A percentile compares a stretch with the other conserved stretches of the same genome.
phyloP scores from a whole-genome alignment of 2,329 filamentous ascomycete genomes.

The Hypoxylon sp. region DNA sequence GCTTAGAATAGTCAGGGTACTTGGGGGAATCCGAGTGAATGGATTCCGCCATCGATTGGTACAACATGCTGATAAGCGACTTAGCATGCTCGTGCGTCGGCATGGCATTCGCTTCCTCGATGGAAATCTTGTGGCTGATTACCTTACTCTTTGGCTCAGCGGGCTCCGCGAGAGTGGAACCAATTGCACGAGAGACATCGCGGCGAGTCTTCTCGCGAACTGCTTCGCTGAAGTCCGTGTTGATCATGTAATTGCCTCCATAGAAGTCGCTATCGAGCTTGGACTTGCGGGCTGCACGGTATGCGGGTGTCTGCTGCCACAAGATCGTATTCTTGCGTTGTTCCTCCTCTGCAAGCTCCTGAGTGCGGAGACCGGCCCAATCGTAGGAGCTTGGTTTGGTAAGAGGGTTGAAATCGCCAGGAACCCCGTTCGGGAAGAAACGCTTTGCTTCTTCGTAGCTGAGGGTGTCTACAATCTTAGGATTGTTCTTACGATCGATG shows the following conservation, averaged over 20 bases:
- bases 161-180: conserved; percentile 51
- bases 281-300: conserved; percentile 41
- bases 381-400: conserved; percentile 27
- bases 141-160: conserved; percentile 34
- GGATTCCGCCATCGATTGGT: conserved; percentile 44
- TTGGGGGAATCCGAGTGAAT: conserved; percentile 33
- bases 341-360: conserved; percentile 16
- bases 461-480: conserved; percentile 46
- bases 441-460: conserved; percentile 38
- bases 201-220: conserved; percentile 46
- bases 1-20: too few relatives aligned
- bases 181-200: conserved; percentile 45
- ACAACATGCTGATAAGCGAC: conserved; percentile 55
- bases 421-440: conserved; percentile 48
- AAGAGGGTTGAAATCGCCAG: conserved; percentile 42
- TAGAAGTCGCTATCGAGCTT: conserved; percentile 52
- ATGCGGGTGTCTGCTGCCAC: conserved; percentile 34
- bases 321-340: conserved; percentile 22
- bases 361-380: conserved; percentile 35
- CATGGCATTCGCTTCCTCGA: conserved; percentile 52
- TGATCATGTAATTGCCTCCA: conserved; percentile 48
- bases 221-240: conserved; percentile 46
- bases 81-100: conserved; percentile 51
- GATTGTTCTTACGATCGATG: conserved; percentile 13
- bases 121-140: conserved; percentile 43